Evolutionary conservation across 2,329 filamentous ascomycete species (phyloP).

Genomic region (Lomentospora prolificans): DNA sequence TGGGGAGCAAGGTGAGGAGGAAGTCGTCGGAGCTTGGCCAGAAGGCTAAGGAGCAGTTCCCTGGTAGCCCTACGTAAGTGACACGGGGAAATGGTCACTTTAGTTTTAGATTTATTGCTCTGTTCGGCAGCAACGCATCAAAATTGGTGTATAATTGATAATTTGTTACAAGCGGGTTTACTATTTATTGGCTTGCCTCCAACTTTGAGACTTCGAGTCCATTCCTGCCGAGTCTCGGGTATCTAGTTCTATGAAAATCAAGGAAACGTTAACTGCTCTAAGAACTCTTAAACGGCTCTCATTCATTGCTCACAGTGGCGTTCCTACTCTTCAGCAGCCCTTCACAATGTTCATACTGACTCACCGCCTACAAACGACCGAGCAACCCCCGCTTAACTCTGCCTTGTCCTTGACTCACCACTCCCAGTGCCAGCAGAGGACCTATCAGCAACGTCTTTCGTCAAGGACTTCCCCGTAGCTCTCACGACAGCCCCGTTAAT

Average conservation of each 20-base stretch:
- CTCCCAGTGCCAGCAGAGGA: too few relatives aligned
- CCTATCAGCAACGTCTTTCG: too few relatives aligned
- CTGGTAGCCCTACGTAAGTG: background rate
- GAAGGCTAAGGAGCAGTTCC: background rate
- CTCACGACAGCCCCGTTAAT: background rate
- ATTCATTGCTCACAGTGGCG: too few relatives aligned
- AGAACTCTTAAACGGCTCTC: too few relatives aligned
- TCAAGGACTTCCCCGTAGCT: background rate
- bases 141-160: background rate
- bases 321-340: too few relatives aligned
- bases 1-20: background rate
- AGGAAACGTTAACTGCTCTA: too few relatives aligned
- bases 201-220: background rate
- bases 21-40: conserved; percentile 11
- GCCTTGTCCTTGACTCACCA: too few relatives aligned
- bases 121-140: background rate
- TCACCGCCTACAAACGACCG: too few relatives aligned
- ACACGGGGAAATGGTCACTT: too few relatives aligned
- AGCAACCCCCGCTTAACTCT: too few relatives aligned
- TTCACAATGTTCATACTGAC: too few relatives aligned
- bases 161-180: background rate
- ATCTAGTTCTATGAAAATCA: too few relatives aligned
- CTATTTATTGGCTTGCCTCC: background rate
- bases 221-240: background rate
- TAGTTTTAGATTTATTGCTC: background rate